Evolutionary conservation across 352 stramenopile species (phyloP), one percentile per base, ranked within the genome.

Genomic region (Phytophthora rubi): DNA sequence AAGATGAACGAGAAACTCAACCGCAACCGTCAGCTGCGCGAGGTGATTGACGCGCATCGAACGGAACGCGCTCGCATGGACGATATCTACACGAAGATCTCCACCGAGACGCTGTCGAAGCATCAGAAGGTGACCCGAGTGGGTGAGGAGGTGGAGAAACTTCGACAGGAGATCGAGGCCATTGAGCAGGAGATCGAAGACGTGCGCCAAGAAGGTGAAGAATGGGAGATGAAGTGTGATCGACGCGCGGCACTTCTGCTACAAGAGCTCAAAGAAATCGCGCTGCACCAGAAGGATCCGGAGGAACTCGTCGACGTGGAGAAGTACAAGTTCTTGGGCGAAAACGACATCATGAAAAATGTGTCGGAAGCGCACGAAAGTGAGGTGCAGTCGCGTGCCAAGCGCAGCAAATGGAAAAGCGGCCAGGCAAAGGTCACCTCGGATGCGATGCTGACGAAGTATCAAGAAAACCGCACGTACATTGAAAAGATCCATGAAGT

Each of bases 401-500:
- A 81, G 47, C 79, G 81, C 4, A 86, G 76, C 8, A 84, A 88
- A 15, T 92, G 85, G 82, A 95, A 93, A 52, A 87, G 68, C 4
- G 81, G 85, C 2, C 86, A 93, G 28, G 54, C 81, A 13, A 92
- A 93, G 52, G 78, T 91, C 49, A 73, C 80, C 2, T 88, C 83
- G 2, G 85, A 95, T 28, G 62, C 74, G 7, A 70, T 88, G 65
- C 63, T 95, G 21, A 91, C 83, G 13, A 92, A 90, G 56, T 93
- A 93, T 59, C 84, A 93, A 52, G 85, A 94, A 49, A 95, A 94
- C 39, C 84, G 86, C 28, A 89, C 77, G 23, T 87, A 86, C 47
- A 92, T 95, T 51, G 84, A 95, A 64, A 91, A 90, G 52, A 94
- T 95, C 49, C 84, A 94, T 56, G 84, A 93, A 59, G 83, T 93